These are phyloP conservation scores for Candida gigantensis DNA, from an alignment of 1,139 yeast species.

Conservation along the genomic window DNA sequence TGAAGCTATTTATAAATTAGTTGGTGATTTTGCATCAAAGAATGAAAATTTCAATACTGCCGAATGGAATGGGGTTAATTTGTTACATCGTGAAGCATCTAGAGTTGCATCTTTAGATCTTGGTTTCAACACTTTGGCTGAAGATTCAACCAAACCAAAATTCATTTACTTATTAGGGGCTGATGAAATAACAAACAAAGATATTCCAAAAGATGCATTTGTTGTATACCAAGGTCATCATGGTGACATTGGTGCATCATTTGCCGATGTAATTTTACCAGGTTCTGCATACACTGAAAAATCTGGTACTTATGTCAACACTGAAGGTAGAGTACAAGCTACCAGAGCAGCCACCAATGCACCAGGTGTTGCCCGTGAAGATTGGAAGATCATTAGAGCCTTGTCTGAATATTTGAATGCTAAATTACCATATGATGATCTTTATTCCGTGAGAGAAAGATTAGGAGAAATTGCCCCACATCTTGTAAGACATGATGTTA, in stretches of 20 bases:
- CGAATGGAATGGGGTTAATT: slow-evolving; percentile 82
- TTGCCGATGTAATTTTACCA: slow-evolving; percentile 85
- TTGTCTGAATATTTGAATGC: slow-evolving; percentile 74
- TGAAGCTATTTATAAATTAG: slow-evolving; percentile 57
- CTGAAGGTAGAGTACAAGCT: slow-evolving; percentile 86
- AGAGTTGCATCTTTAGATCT: slow-evolving; percentile 85
- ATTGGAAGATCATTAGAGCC: slow-evolving; percentile 88
- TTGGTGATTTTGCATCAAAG: slow-evolving; percentile 64
- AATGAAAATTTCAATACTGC: slow-evolving; percentile 64
- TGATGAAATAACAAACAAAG: slow-evolving; percentile 70
- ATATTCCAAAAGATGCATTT: slow-evolving; percentile 82
- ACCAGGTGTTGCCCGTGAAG: slow-evolving; percentile 93
- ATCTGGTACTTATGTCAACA: slow-evolving; percentile 83
- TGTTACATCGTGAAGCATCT: slow-evolving; percentile 84
- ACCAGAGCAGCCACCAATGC: slow-evolving; percentile 88
- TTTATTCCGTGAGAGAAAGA: slow-evolving; percentile 68
- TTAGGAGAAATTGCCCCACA: slow-evolving; percentile 81
- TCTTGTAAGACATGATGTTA: slow-evolving; percentile 70
- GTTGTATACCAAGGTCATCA: slow-evolving; percentile 93
- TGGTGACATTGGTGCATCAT: slow-evolving; percentile 87
- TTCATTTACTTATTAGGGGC: slow-evolving; percentile 82
- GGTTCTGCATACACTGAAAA: slow-evolving; percentile 91
- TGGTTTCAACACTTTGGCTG: slow-evolving; percentile 67
- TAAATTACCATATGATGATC: slow-evolving; percentile 76
- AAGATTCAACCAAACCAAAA: slow-evolving; percentile 61